Evolutionary conservation across 2,329 filamentous ascomycete species (phyloP), one percentile per base, ranked within the genome.

Genomic region (Xylariaceae sp.): DNA sequence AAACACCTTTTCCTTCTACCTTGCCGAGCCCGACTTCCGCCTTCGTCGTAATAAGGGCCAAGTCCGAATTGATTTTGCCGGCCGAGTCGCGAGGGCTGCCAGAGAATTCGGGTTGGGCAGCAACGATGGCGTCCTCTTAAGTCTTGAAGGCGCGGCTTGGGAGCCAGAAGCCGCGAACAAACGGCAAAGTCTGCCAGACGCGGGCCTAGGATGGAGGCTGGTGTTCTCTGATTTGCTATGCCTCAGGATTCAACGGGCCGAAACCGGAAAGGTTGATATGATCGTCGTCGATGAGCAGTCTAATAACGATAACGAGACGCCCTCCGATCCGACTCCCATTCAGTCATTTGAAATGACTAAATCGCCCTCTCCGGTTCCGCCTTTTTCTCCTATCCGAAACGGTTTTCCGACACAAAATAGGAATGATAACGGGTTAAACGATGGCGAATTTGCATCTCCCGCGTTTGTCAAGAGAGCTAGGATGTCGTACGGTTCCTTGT

Each of bases 21-120:
- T 97, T 32, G 88, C 88, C 43, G 92, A 96, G 64, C 84, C 85
- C 43, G 90, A 96, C 68, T 88, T 92, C 65, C 86, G 89, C 45
- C 77, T 92, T 47, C 88, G 92, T 52, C 83, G 84, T 58, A 77
- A 80, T 39, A 86, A 82, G 61, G 92, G 92, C 12, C 90, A 96
- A 71, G 83, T 96, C 19, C 86, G 91, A 53, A 81, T 91, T 46
- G 81, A 86, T 40, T 90, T 96, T 62, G 76, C 79, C 29, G 88
- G 86, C 8, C 73, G 82, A 5, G 83, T 84, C 60, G 92, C 89
- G 15, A 83, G 83, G 63, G 81, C 80, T 16, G 77, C 95, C 37
- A 82, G 85, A 7, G 79, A 80, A 46, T 81, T 80, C 10, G 81
- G 80, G 10, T 72, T 96, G 21, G 86, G 87, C 1, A 92, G 90